phyloP scores from a whole-genome alignment of 2,329 filamentous ascomycete species.

The Colletotrichum sp. region DNA sequence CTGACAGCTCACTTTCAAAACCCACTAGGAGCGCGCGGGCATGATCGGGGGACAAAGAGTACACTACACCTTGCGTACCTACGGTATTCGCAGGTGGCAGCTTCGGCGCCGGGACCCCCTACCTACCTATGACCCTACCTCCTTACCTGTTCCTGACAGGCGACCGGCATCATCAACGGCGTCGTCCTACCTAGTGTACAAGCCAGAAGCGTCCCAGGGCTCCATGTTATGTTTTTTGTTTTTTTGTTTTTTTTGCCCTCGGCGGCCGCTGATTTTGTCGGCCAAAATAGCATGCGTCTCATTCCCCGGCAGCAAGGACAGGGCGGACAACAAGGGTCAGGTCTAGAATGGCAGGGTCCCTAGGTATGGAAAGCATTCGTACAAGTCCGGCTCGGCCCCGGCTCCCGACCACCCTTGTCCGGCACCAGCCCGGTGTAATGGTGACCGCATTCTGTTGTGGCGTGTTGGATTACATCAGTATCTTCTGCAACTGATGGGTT shows the following conservation, averaged over 20 bases:
- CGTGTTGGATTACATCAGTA: constrained; percentile 17
- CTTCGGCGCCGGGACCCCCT: not conserved
- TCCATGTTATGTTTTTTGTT: not conserved
- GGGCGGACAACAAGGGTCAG: not conserved
- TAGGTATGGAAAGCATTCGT: not conserved
- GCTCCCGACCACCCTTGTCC: not conserved
- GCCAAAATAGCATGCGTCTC: not conserved
- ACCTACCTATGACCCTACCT: not conserved
- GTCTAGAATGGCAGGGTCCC: not conserved
- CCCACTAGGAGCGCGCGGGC: too few relatives aligned
- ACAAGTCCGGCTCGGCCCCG: not conserved
- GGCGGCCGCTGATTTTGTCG: not conserved
- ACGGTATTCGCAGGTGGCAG: not conserved
- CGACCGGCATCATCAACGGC: not conserved
- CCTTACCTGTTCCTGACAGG: too few relatives aligned
- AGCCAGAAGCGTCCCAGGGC: not conserved
- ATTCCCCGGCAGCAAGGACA: not conserved
- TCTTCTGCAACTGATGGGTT: not conserved
- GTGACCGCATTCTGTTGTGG: constrained; percentile 5
- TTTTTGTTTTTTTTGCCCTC: not conserved
- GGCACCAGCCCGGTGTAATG: constrained; percentile 4
- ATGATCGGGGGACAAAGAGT: not conserved
- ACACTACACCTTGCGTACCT: not conserved
- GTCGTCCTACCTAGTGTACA: not conserved
- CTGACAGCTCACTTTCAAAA: not conserved